Base-by-base conservation (phyloP, 306 rosid species). In the Quercus cerris region DNA sequence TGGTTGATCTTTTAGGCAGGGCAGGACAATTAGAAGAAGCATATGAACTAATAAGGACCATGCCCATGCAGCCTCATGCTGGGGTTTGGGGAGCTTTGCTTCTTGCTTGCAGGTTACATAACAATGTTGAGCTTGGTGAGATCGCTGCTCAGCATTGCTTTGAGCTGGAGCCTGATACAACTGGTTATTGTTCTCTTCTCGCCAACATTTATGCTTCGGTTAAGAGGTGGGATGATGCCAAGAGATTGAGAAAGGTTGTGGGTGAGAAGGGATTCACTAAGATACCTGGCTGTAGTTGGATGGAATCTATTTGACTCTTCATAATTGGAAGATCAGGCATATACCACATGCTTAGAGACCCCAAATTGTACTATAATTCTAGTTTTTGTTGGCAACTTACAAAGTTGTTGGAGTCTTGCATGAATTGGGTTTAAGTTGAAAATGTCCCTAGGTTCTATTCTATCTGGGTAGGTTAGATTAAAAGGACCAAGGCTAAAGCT, bases 1-100 rank as follows among this genome's bases (percentile, higher is more conserved):
- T 89, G 91, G 90, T 91, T 80, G 92, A 89, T 84, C 92, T 87
- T 64, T 83, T 89, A 74, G 97, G 97, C 75, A 87, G 91, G 82
- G 91, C 87, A 5, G 97, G 97, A 52, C 49, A 82, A 74, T 83
- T 89, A 81, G 84, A 81, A 56, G 90, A 91, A 83, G 93, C 93
- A 1, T 81, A 86, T 74, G 80, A 76, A 71, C 86, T 91, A 19
- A 84, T 89, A 84, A 83, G 84, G 69, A 87, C 81, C 76, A 89
- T 91, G 96, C 91, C 93, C 22, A 66, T 84, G 81, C 85, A 81
- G 76, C 87, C 96, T 56, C 88, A 89, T 73, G 84, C 81, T 31
- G 88, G 89, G 74, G 88, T 89, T 38, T 91, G 93, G 93, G 96
- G 93, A 73, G 96, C 93, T 79, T 38, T 91, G 71, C 96, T 91